Base-by-base conservation (phyloP, 2,329 filamentous ascomycete species). In the Aspergillus pseudoterreus region DNA sequence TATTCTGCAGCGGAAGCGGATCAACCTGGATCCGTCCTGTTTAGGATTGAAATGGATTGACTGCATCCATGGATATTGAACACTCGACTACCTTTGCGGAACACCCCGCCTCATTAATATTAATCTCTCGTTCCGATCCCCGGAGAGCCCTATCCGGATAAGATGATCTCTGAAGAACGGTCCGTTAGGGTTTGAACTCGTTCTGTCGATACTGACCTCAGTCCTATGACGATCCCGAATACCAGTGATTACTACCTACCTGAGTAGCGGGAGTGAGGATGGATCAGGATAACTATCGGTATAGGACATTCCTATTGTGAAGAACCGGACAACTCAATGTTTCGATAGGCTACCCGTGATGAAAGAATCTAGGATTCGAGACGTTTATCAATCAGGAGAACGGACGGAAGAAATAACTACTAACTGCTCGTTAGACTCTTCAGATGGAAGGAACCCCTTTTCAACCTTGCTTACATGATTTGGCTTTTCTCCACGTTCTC, bases 391-490 rank as follows among this genome's bases (percentile, higher is more conserved):
- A 38, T 38, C 35, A 38, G 35, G n/a, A 12, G 6, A n/a, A n/a
- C 14, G n/a, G 35, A n/a, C 14, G 4, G 35, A n/a, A n/a, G 35
- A n/a, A n/a, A 38, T 38, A 22, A 5, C 22, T 22, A 22, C 22
- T 22, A 22, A 5, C 6, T 22, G 6, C 22, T 22, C 2, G 21
- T 6, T 19, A 19, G 19, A 22, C 22, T 22, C 22, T 22, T 22
- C 22, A 22, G 22, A 22, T 6, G 1, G 39, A 42, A 12, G 19
- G 35, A 32, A 24, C 46, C 30, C 45, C 52, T 32, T 45, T 43
- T 47, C 35, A 47, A 50, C 50, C 50, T 52, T 50, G 53, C 52
- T 51, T 51, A 54, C 48, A 33, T 54, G 41, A 50, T 53, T 45
- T 48, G 10, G 11, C 21, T 44, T 27, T 45, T 33, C 44, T 45